Evolutionary conservation across 129 eudicot species (phyloP).

Genomic region (Saussurea involucrata): DNA sequence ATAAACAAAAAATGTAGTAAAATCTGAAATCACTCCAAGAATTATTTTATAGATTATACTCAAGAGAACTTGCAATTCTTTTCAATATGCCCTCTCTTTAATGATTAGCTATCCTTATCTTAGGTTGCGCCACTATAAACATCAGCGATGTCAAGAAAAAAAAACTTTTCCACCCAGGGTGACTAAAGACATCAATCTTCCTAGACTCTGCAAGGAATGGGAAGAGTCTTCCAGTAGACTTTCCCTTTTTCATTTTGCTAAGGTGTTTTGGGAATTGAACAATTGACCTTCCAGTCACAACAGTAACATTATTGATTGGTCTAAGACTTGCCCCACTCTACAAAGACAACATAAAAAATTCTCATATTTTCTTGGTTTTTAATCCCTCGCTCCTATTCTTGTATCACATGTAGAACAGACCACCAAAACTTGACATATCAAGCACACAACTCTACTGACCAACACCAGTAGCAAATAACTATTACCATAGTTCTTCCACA

Average conservation of each 20-base stretch:
- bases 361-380: background rate
- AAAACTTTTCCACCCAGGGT: background rate
- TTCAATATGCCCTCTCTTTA: background rate
- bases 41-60: background rate
- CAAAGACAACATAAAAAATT: background rate
- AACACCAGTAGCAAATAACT: background rate
- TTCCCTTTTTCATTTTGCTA: too few species aligned
- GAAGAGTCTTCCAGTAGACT: background rate
- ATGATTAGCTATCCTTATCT: background rate
- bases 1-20: constrained; percentile 10
- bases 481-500: constrained; percentile 98
- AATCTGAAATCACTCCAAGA: constrained; percentile 8
- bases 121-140: background rate
- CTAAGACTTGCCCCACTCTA: background rate
- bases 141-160: background rate
- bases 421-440: background rate
- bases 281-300: background rate
- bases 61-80: background rate
- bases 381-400: background rate
- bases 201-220: background rate
- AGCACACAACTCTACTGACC: constrained; percentile 3
- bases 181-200: background rate
- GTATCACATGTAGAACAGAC: background rate
- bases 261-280: background rate
- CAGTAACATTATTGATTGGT: background rate